These are phyloP conservation scores for Cantharellus cinnabarinus DNA, from an alignment of 768 basidiomycete species.

Conservation along the genomic window DNA sequence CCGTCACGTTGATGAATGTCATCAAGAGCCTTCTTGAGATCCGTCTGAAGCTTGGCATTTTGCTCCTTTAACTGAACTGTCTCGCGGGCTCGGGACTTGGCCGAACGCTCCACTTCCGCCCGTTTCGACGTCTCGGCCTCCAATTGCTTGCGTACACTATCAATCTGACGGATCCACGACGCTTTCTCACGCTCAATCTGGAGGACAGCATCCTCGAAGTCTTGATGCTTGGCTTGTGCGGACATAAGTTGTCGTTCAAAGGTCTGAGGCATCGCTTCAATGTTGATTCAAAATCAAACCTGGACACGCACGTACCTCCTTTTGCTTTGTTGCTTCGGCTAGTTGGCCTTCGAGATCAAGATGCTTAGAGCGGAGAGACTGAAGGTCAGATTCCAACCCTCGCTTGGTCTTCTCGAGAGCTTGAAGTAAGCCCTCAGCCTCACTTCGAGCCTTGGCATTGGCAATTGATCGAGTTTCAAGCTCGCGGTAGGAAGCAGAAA, in stretches of 20 bases:
- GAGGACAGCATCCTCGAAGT: slow-evolving; percentile 74
- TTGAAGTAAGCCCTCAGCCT: slow-evolving; percentile 27
- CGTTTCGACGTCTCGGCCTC: slow-evolving; percentile 54
- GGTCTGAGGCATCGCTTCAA: slow-evolving; percentile 24
- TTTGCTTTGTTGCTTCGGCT: slow-evolving; percentile 35
- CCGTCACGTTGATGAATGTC: slow-evolving; percentile 68
- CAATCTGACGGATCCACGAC: slow-evolving; percentile 49
- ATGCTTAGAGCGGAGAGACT: slow-evolving; percentile 44
- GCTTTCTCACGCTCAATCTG: slow-evolving; percentile 69
- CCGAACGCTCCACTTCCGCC: slow-evolving; percentile 48
- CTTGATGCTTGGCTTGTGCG: slow-evolving; percentile 56
- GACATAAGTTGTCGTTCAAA: slow-evolving; percentile 57
- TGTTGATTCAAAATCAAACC: slow-evolving; percentile 3
- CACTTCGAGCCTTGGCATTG: slow-evolving; percentile 26
- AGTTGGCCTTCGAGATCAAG: slow-evolving; percentile 46
- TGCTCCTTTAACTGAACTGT: slow-evolving; percentile 44
- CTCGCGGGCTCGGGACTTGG: slow-evolving; percentile 47
- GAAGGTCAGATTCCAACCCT: slow-evolving; percentile 48
- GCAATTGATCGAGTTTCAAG: slow-evolving; percentile 26
- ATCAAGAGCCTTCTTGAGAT: slow-evolving; percentile 57
- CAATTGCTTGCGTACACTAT: slow-evolving; percentile 48
- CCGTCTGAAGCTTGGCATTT: slow-evolving; percentile 51
- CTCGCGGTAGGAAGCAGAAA: slow-evolving; percentile 41
- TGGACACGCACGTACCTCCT: slow-evolving; percentile 38
- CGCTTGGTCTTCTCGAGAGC: slow-evolving; percentile 53